Evolutionary conservation across 805 yeast genomes (phyloP), one percentile per base, ranked within the genome.

Genomic region (Kodamaea laetipori): DNA sequence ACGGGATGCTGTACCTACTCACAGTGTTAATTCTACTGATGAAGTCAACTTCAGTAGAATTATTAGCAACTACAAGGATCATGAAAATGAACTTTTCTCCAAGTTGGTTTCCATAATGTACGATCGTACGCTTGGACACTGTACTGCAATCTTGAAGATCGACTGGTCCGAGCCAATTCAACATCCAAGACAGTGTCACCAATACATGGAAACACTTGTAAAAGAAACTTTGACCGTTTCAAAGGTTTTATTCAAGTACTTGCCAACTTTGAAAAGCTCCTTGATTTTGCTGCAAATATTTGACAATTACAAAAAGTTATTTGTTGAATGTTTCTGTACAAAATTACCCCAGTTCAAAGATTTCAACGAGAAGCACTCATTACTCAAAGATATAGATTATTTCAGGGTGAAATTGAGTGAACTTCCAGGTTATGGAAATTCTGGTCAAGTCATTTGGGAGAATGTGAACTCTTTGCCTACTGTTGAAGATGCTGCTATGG

Each of bases 71-170:
- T 76, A 76, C 55, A 69, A 66, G 35, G 85, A 80, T 44, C 92
- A 85, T 51, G 82, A 81, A 45, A 71, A 67, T 40, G 87, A 83
- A 49, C 70, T 86, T 10, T 77, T 78, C 48, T 66, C 77, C 33
- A 84, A 84, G 56, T 68, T 86, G 34, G 78, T 84, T n/a, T 73
- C 82, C 2, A 76, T 85, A 12, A 84, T 85, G 90, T 69, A 73
- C 32, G 90, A 84, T 47, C 75, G 87, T 43, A 76, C 82, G 1
- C 52, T 63, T 1, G 64, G 60, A 27, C 84, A 81, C 54, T 70
- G 83, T 42, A 54, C 58, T n/a, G 66, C 76, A 3, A 67, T 83
- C 2, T 54, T 64, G 10, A 60, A 58, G 15, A 69, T 75, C 8
- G 73, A 82, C 51, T 81, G 84, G 81, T 64, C 78, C 2, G 63